phyloP scores from a whole-genome alignment of 2,329 filamentous ascomycete species.

The Tolypocladium endophyticum region DNA sequence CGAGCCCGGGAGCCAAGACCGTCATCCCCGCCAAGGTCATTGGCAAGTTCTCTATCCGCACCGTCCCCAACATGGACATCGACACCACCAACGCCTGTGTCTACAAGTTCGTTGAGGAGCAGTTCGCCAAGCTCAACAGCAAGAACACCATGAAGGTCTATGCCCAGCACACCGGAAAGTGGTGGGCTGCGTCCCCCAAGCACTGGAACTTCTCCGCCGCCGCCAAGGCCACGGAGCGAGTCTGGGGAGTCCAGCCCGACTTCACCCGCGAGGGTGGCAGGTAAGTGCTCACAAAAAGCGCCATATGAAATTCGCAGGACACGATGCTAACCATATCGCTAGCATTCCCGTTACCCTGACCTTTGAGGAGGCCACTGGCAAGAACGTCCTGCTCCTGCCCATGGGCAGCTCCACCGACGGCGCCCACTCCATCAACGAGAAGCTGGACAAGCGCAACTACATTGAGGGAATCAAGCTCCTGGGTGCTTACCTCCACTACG shows the following conservation, averaged over 20 bases:
- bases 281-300: constrained; percentile 29
- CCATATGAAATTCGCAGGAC: neutral
- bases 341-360: constrained; percentile 95
- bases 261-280: constrained; percentile 92
- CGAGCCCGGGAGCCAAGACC: constrained; percentile 87
- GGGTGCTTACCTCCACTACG: constrained; percentile 91
- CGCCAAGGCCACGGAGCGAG: constrained; percentile 88
- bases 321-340: neutral
- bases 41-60: constrained; percentile 97
- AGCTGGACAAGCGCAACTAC: constrained; percentile 93
- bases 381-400: constrained; percentile 90
- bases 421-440: constrained; percentile 97
- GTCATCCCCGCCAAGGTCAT: constrained; percentile 97
- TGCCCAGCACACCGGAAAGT: constrained; percentile 86
- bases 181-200: constrained; percentile 96
- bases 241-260: constrained; percentile 89
- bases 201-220: constrained; percentile 98
- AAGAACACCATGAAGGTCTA: constrained; percentile 84
- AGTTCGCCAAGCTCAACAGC: constrained; percentile 76
- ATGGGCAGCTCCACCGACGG: constrained; percentile 97
- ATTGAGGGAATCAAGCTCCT: constrained; percentile 96
- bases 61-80: constrained; percentile 94
- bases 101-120: constrained; percentile 70
- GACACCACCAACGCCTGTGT: constrained; percentile 79
- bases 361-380: constrained; percentile 94